These are phyloP conservation scores for Sclerotinia sclerotiorum DNA, from an alignment of 2,329 filamentous ascomycete genomes.

Conservation along the genomic window DNA sequence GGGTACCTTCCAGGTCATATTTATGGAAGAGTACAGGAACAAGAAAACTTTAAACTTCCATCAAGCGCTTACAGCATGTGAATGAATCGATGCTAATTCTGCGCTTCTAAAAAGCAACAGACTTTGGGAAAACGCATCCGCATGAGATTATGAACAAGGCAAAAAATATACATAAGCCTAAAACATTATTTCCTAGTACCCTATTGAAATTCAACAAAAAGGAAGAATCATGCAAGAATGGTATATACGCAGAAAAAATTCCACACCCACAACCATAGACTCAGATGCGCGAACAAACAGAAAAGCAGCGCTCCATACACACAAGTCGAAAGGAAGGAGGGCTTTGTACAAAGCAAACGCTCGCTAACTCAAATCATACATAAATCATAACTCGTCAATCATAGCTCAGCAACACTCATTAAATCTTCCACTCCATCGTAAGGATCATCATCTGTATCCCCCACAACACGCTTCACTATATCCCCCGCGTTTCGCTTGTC, in stretches of 20 bases:
- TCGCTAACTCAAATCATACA: neutral
- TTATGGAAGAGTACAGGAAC: too few relatives aligned
- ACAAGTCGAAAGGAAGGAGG: neutral
- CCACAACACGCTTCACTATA: neutral
- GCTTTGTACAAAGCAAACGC: neutral
- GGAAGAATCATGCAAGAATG: constrained; percentile 7
- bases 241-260: constrained; percentile 8
- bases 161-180: neutral
- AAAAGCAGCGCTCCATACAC: neutral
- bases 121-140: too few relatives aligned
- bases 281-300: neutral
- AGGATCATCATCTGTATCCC: constrained; percentile 6
- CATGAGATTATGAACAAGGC: neutral
- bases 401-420: constrained; percentile 21
- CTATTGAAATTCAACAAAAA: neutral
- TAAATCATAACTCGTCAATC: constrained; percentile 10
- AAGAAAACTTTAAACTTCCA: too few relatives aligned
- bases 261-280: neutral
- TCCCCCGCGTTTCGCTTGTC: neutral
- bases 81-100: too few relatives aligned
- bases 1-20: too few relatives aligned
- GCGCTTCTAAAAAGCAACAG: too few relatives aligned
- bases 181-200: neutral
- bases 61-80: too few relatives aligned
- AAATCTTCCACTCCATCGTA: constrained; percentile 21